Evolutionary conservation across 768 basidiomycete genomes (phyloP).

Genomic region (Lentinula detonsa): DNA sequence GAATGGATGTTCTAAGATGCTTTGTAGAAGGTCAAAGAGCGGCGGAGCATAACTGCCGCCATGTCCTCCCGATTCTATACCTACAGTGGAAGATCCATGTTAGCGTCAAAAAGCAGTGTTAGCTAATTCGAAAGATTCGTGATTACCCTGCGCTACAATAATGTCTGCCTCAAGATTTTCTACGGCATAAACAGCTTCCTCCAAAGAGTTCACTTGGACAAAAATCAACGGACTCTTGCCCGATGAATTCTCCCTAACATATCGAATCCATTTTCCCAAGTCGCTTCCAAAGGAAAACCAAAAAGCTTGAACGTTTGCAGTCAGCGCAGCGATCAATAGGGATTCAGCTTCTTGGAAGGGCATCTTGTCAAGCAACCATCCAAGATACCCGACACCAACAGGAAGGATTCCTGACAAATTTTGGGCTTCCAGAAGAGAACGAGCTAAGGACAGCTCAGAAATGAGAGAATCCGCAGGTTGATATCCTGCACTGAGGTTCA

Average conservation of each 20-base stretch:
- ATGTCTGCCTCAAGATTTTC: slow-evolving; percentile 68
- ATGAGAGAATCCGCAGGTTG: slow-evolving; percentile 35
- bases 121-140: neutral
- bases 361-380: slow-evolving; percentile 60
- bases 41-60: slow-evolving; percentile 53
- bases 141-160: slow-evolving; percentile 70
- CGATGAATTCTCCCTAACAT: slow-evolving; percentile 50
- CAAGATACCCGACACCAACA: slow-evolving; percentile 72
- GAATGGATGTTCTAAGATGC: slow-evolving; percentile 39
- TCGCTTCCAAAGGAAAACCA: slow-evolving; percentile 73
- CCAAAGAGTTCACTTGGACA: slow-evolving; percentile 55
- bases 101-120: neutral
- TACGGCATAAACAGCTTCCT: slow-evolving; percentile 54
- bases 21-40: slow-evolving; percentile 52
- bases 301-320: slow-evolving; percentile 52
- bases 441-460: slow-evolving; percentile 49
- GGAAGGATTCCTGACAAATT: slow-evolving; percentile 32
- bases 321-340: slow-evolving; percentile 44
- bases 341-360: slow-evolving; percentile 29
- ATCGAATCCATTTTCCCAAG: slow-evolving; percentile 52
- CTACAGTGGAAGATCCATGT: slow-evolving; percentile 27
- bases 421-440: slow-evolving; percentile 28
- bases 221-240: slow-evolving; percentile 50
- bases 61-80: slow-evolving; percentile 79
- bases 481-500: slow-evolving; percentile 33